A percentile compares a stretch with the other conserved stretches of the same genome.
phyloP scores from a whole-genome alignment of 2,329 filamentous ascomycete genomes.

The Beauveria varroae region DNA sequence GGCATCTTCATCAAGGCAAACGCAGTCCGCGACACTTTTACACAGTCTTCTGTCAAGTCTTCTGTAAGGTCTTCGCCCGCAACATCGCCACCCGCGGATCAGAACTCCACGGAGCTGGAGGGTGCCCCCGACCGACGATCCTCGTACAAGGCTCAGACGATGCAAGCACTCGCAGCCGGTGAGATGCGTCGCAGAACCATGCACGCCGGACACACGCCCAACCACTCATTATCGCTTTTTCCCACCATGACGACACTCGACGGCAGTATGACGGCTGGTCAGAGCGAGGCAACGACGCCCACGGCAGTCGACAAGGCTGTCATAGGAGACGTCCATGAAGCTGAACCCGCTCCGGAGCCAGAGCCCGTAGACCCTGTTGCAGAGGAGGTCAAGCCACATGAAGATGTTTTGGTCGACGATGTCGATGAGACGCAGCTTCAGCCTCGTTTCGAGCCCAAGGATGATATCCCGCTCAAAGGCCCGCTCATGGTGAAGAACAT shows the following conservation, averaged over 20 bases:
- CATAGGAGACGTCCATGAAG: not conserved
- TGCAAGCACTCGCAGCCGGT: constrained; percentile 38
- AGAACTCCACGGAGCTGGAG: constrained; percentile 7
- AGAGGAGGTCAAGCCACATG: not conserved
- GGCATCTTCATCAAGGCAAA: constrained; percentile 49
- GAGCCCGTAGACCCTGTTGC: not conserved
- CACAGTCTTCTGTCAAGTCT: constrained; percentile 26
- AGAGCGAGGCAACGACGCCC: constrained; percentile 24
- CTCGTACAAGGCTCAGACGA: constrained; percentile 34
- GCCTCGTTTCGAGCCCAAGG: constrained; percentile 29
- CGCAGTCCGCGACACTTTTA: constrained; percentile 46
- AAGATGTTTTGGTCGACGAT: not conserved
- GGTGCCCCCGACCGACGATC: constrained; percentile 17
- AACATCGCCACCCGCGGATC: constrained; percentile 20
- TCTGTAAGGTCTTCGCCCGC: constrained; percentile 21
- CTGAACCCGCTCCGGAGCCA: not conserved
- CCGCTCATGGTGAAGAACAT: constrained; percentile 49
- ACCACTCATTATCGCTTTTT: constrained; percentile 48
- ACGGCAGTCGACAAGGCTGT: constrained; percentile 13
- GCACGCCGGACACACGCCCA: constrained; percentile 57
- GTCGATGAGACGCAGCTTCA: constrained; percentile 16
- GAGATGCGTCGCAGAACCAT: constrained; percentile 48
- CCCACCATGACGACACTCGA: constrained; percentile 36
- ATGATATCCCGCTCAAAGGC: constrained; percentile 41
- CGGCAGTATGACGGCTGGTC: constrained; percentile 19